A percentile compares a stretch with the other conserved stretches of the same genome.
Evolutionary conservation across 2,329 filamentous ascomycete species (phyloP).

Genomic region (Fusarium sp.): DNA sequence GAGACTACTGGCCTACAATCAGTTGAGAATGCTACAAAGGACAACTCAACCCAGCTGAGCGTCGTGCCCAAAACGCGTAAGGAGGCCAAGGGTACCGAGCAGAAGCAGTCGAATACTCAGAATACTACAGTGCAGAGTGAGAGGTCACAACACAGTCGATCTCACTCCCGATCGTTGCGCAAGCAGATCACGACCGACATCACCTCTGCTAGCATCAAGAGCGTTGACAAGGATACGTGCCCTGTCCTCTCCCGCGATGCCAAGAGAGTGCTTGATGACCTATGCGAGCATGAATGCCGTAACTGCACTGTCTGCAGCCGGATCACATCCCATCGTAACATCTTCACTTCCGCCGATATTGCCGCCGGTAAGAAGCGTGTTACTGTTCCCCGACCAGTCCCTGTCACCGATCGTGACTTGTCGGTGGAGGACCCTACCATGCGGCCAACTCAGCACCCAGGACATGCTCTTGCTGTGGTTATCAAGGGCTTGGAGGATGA

Average conservation of each 20-base stretch:
- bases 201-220: constrained; percentile 38
- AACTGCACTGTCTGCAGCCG: constrained; percentile 68
- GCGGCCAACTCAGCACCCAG: constrained; percentile 74
- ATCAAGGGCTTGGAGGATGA: constrained; percentile 86
- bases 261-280: constrained; percentile 60
- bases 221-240: constrained; percentile 46
- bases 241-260: constrained; percentile 62
- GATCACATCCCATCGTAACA: constrained; percentile 57
- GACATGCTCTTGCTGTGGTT: constrained; percentile 79
- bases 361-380: constrained; percentile 65
- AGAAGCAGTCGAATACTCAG: constrained; percentile 31
- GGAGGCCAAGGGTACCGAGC: constrained; percentile 26
- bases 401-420: constrained; percentile 69
- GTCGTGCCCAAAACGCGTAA: constrained; percentile 41
- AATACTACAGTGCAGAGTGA: constrained; percentile 39
- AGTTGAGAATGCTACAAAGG: constrained; percentile 47
- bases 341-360: constrained; percentile 50
- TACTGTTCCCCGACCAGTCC: constrained; percentile 70
- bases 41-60: constrained; percentile 47
- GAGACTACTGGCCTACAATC: constrained; percentile 49
- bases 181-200: constrained; percentile 39
- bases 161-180: constrained; percentile 41
- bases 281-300: constrained; percentile 63
- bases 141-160: constrained; percentile 39
- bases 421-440: constrained; percentile 63